Conservation (phyloP, 2,329 filamentous ascomycete species). For the Arthrinium phaeospermum region DNA sequence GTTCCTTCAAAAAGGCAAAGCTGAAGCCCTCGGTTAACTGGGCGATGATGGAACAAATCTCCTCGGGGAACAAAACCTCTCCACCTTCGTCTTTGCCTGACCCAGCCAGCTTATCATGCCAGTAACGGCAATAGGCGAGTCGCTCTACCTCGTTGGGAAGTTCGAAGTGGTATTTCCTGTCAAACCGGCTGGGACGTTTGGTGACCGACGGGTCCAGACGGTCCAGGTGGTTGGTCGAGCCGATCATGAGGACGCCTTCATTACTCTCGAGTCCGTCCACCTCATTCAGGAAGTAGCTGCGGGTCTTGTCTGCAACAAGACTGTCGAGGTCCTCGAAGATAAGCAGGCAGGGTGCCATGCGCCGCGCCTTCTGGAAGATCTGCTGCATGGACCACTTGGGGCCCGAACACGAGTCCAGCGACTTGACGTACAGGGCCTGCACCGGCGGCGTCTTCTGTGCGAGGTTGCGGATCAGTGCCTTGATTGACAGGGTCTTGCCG, state of each 20-base stretch:
- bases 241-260: slow-evolving; percentile 71
- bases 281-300: slow-evolving; percentile 74
- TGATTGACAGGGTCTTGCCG: slow-evolving; percentile 73
- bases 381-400: slow-evolving; percentile 25
- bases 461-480: slow-evolving; percentile 59
- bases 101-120: too few species aligned
- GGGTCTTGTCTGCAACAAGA: slow-evolving; percentile 61
- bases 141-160: too few species aligned
- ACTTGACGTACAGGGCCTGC: slow-evolving; percentile 61
- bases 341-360: slow-evolving; percentile 68
- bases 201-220: slow-evolving; percentile 67
- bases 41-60: too few species aligned
- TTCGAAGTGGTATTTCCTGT: slow-evolving; percentile 58
- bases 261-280: slow-evolving; percentile 71
- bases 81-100: too few species aligned
- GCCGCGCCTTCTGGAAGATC: slow-evolving; percentile 63
- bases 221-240: slow-evolving; percentile 67
- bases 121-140: too few species aligned
- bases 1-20: too few species aligned
- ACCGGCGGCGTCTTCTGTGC: slow-evolving; percentile 42
- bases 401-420: too few species aligned
- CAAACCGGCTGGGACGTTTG: slow-evolving; percentile 68
- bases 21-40: too few species aligned
- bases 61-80: too few species aligned
- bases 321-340: slow-evolving; percentile 75